Evolutionary conservation across 495 filamentous ascomycete genomes (phyloP).

Genomic region (Evernia prunastri): DNA sequence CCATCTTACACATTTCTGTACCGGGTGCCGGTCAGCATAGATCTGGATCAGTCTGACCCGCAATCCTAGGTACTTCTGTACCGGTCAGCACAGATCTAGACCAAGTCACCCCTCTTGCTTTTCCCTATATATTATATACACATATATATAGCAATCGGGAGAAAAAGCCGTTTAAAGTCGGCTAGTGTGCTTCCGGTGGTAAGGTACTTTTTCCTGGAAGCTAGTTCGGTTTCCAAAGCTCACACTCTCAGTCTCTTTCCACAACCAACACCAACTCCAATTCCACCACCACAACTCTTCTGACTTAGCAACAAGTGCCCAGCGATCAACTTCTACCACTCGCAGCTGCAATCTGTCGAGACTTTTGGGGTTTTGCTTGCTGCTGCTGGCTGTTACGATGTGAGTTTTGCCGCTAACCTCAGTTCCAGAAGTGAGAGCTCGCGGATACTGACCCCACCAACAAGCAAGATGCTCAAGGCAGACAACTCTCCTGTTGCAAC

Average conservation of each 20-base stretch:
- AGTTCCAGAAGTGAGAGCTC: not conserved
- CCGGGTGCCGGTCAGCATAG: no score
- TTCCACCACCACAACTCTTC: not conserved
- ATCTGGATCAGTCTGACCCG: no score
- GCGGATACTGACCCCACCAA: not conserved
- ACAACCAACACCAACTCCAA: not conserved
- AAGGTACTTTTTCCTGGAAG: not conserved
- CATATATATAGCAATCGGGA: not conserved
- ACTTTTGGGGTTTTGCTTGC: not conserved
- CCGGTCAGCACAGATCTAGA: not conserved
- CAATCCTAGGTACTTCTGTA: no score
- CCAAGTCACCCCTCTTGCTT: not conserved
- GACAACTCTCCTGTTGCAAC: not conserved
- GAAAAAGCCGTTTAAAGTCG: not conserved
- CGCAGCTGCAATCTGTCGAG: not conserved
- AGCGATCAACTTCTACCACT: not conserved
- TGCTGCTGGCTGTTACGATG: not conserved
- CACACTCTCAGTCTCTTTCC: not conserved
- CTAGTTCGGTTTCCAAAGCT: not conserved
- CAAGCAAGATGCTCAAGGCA: not conserved
- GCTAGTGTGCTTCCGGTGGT: not conserved
- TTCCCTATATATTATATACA: not conserved
- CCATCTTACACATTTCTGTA: not conserved
- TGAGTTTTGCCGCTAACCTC: not conserved
- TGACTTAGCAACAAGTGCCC: not conserved